Base-by-base conservation (phyloP, 2,329 filamentous ascomycete species). In the Penicillium sp. region DNA sequence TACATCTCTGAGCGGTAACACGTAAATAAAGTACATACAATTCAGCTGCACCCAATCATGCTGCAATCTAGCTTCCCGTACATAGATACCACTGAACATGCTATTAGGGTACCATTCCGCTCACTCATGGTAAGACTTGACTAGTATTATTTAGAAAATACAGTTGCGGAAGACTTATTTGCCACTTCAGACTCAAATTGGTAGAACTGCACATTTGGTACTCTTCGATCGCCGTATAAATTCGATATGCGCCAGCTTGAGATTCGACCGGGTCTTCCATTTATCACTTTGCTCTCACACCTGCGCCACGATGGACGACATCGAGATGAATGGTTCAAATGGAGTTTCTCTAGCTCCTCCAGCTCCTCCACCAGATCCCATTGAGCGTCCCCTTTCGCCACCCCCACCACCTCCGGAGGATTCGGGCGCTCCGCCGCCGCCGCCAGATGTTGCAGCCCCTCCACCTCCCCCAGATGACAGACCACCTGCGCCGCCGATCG, bases 391-490 rank as follows among this genome's bases (percentile, higher is more conserved):
- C 48, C 69, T 72, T 35, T 71, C 72, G 25, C 75, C 76, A 23
- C 76, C 76, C 53, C 75, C 75, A 14, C 72, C 71, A 40, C 71
- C 75, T 18, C 72, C 72, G 54, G 66, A 70, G 57, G 70, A 73
- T 25, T 66, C 67, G 52, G 63, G 58, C 41, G 67, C 75, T 27
- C 76, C 77, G 56, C 78, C 78, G 33, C 76, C 75, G 26, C 75
- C 77, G 14, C 65, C 70, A 55, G 68, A 72, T 54, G 61, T 61
- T 55, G 63, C 63, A 51, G 68, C 69, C 57, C 75, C 77, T 52
- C 75, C 77, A 50, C 77, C 75, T 26, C 75, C 77, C 12, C 65
- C 75, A 14, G 70, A 75, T 23, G 75, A 77, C 41, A 60, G 66
- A 20, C 73, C 74, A 12, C 81, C 75, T 6, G 75, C 79, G 20